These are phyloP conservation scores for Nakazawaea populi DNA, from an alignment of 805 yeast species.

Conservation along the genomic window DNA sequence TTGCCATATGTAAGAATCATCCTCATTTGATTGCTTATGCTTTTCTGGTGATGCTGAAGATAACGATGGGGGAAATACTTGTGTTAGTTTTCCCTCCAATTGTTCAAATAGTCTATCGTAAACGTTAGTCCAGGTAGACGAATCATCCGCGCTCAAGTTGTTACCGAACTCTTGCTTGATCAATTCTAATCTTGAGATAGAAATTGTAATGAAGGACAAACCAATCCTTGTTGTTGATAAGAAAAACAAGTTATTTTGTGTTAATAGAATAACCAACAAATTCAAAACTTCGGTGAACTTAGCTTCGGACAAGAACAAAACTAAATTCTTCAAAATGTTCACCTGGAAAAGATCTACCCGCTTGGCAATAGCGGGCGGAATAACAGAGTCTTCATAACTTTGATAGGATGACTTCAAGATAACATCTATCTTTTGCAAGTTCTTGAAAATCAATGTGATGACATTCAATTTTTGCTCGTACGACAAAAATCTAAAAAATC, in stretches of 20 bases:
- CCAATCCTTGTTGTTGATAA: constrained; percentile 74
- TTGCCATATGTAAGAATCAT: constrained; percentile 91
- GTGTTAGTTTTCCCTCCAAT: constrained; percentile 69
- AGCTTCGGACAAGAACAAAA: constrained; percentile 77
- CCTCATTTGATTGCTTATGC: constrained; percentile 25
- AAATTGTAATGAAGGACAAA: constrained; percentile 79
- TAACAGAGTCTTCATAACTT: constrained; percentile 37
- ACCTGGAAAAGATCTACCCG: constrained; percentile 74
- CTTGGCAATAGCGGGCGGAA: constrained; percentile 49
- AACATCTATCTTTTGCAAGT: constrained; percentile 73
- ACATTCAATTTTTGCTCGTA: constrained; percentile 73
- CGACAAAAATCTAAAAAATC: constrained; percentile 77
- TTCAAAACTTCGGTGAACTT: constrained; percentile 75
- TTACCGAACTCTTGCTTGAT: constrained; percentile 70
- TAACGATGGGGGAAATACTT: constrained; percentile 72
- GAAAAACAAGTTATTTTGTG: constrained; percentile 65
- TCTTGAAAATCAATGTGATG: constrained; percentile 71
- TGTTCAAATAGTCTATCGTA: constrained; percentile 79
- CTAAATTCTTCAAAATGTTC: constrained; percentile 78
- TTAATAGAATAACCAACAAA: constrained; percentile 61
- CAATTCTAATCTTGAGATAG: constrained; percentile 86
- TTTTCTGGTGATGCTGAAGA: constrained; percentile 17
- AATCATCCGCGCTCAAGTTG: constrained; percentile 45
- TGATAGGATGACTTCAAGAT: constrained; percentile 75
- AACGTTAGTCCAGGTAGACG: constrained; percentile 68